Conservation (phyloP, 1,284 basidiomycete genomes). For the Boletellus dicymbophilus region DNA sequence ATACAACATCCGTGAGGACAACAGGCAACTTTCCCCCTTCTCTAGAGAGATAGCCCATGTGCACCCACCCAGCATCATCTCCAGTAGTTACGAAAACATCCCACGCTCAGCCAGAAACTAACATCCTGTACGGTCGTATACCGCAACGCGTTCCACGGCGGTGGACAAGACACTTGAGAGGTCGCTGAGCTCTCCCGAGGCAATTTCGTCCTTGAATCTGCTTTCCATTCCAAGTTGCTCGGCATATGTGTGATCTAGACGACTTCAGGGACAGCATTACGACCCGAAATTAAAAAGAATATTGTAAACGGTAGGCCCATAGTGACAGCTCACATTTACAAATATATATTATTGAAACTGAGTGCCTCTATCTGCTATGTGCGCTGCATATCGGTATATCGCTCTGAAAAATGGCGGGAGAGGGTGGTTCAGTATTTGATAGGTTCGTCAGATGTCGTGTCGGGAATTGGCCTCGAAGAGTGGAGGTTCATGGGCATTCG, state of each 20-base stretch:
- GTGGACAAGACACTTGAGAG: conserved; percentile 91
- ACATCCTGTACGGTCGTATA: conserved; percentile 82
- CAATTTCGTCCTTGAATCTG: conserved; percentile 87
- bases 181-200: conserved; percentile 89
- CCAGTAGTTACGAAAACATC: conserved; percentile 46
- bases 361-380: conserved; percentile 23
- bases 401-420: conserved; percentile 90
- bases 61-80: conserved; percentile 33
- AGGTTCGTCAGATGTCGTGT: conserved; percentile 68
- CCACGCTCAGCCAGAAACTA: conserved; percentile 45
- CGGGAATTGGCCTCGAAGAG: conserved; percentile 95
- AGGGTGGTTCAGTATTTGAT: conserved; percentile 47
- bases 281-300: conserved; percentile 69
- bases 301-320: conserved; percentile 81
- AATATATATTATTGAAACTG: conserved; percentile 93
- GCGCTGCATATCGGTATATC: conserved; percentile 80
- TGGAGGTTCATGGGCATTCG: conserved; percentile 83
- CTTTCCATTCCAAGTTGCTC: conserved; percentile 84
- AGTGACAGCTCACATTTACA: conserved; percentile 95
- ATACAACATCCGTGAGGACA: conserved; percentile 40
- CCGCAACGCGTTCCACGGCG: conserved; percentile 85
- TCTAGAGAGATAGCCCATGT: conserved; percentile 47
- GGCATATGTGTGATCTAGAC: conserved; percentile 87
- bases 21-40: conserved; percentile 66
- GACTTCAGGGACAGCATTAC: conserved; percentile 81